These are phyloP conservation scores for Saccharum spontaneum DNA, from an alignment of 176 grass and related monocot genomes.

Conservation along the genomic window DNA sequence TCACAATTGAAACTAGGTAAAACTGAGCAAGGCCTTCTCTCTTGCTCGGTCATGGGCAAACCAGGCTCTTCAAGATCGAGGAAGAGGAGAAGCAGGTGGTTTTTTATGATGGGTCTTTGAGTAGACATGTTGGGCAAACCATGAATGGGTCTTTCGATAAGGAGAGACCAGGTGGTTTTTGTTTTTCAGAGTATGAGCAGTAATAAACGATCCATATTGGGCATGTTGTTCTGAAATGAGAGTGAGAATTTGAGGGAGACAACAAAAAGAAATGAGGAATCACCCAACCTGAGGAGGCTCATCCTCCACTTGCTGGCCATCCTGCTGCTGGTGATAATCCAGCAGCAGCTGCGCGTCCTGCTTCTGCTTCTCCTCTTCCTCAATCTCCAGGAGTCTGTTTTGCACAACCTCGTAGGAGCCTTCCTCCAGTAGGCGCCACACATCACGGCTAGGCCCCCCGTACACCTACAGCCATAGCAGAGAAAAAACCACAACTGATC, in stretches of 20 bases:
- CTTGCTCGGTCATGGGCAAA: no score
- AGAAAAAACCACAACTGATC: background rate
- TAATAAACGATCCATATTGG: background rate
- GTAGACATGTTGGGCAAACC: no score
- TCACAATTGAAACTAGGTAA: background rate
- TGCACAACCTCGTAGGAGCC: background rate
- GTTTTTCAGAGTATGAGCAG: background rate
- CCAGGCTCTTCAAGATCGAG: no score
- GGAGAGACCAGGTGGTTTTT: background rate
- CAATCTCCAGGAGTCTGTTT: background rate
- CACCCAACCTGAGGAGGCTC: background rate
- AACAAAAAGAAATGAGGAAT: background rate
- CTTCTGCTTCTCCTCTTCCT: background rate
- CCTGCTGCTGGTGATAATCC: background rate
- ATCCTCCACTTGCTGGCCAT: background rate
- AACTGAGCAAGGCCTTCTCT: no score
- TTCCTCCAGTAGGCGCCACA: constrained; percentile 4
- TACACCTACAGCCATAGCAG: background rate
- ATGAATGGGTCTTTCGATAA: no score
- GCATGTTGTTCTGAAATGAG: background rate
- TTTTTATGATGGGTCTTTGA: no score
- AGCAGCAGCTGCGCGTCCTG: background rate
- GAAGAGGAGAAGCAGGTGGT: no score
- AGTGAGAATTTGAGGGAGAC: background rate
- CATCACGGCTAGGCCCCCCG: background rate